Evolutionary conservation across 2,329 filamentous ascomycete genomes (phyloP), one percentile per base, ranked within the genome.

Genomic region (Ascochyta rabiei): DNA sequence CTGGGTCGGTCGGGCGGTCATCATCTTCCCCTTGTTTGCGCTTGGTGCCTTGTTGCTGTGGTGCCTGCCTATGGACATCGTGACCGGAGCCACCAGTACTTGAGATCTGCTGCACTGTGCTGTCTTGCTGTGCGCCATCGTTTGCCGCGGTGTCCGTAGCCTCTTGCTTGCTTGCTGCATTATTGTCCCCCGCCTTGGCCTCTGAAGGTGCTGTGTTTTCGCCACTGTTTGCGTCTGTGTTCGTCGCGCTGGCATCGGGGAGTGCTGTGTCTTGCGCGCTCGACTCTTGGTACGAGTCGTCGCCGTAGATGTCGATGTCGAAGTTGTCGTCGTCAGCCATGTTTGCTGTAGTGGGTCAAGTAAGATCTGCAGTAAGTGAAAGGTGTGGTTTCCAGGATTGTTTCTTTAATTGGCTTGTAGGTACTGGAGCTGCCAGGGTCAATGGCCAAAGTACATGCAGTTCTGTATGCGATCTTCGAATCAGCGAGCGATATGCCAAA

Each of bases 241-340:
- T 63, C 44, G 65, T 61, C 1, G 59, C 60, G 41, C 48, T 57
- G 16, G 59, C 56, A 38, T 68, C 65, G 39, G 68, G 58, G 40
- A 69, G 53, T n/a, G 56, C 59, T 30, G 65, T 60, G 26, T 72
- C 66, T 42, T 69, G 62, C 2, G 57, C 45, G 47, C 30, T 56
- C 16, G 69, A 53, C 30, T 73, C 70, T 56, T 68, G 64, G 53
- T 66, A 71, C 44, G 69, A 75, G 47, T 85, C 84, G 67, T 88
- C 85, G 60, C 85, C 85, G 69, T 88, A 88, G 76, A 88, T 86
- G 73, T 88, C 86, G 79, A 88, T 87, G 66, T 88, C 85, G 79
- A 88, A 88, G 70, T 86, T 86, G 75, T 88, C 85, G 75, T 87
- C 85, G 72, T 87, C 85, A 69, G 83, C 79, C 72, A 77, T 77